Evolutionary conservation across 192 early-diverging fungal genomes (phyloP).

Genomic region (Linnemannia exigua): DNA sequence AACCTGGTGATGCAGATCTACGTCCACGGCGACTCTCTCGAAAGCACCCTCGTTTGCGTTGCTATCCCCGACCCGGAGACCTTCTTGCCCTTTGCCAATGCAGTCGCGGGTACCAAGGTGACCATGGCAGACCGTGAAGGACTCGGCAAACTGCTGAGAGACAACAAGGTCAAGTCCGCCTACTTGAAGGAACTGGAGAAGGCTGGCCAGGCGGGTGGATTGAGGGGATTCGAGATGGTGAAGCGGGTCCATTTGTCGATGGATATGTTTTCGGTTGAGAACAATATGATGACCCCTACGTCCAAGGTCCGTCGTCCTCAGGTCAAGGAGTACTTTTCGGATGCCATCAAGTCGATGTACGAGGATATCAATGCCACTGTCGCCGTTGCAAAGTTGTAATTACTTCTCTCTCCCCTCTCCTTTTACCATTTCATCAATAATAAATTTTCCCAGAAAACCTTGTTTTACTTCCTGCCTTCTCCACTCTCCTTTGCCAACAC

Average conservation of each 20-base stretch:
- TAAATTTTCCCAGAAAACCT: not conserved
- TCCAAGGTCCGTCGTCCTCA: conserved; percentile 39
- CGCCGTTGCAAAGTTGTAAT: conserved; percentile 12
- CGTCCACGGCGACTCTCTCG: conserved; percentile 65
- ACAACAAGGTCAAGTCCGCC: conserved; percentile 61
- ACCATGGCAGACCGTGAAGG: conserved; percentile 31
- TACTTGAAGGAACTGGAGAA: conserved; percentile 67
- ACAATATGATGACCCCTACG: conserved; percentile 86
- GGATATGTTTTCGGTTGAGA: conserved; percentile 81
- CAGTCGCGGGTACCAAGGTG: conserved; percentile 27
- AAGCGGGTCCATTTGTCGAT: conserved; percentile 77
- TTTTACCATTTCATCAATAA: conserved; percentile 4
- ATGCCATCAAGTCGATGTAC: conserved; percentile 21
- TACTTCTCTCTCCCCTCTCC: not conserved
- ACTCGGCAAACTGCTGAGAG: conserved; percentile 55
- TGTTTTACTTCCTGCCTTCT: not conserved
- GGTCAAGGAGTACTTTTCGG: conserved; percentile 20
- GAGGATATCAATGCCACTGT: not conserved
- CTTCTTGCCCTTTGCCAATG: conserved; percentile 55
- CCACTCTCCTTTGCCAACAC: not conserved
- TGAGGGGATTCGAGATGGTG: conserved; percentile 79
- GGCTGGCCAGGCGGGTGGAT: conserved; percentile 61
- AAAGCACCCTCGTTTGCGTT: conserved; percentile 61
- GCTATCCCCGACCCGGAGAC: conserved; percentile 64
- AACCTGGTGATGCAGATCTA: conserved; percentile 60